A percentile compares a stretch with the other conserved stretches of the same genome.
Conservation (phyloP, 257 asterid genomes). For the Solanum chiquidenum region DNA sequence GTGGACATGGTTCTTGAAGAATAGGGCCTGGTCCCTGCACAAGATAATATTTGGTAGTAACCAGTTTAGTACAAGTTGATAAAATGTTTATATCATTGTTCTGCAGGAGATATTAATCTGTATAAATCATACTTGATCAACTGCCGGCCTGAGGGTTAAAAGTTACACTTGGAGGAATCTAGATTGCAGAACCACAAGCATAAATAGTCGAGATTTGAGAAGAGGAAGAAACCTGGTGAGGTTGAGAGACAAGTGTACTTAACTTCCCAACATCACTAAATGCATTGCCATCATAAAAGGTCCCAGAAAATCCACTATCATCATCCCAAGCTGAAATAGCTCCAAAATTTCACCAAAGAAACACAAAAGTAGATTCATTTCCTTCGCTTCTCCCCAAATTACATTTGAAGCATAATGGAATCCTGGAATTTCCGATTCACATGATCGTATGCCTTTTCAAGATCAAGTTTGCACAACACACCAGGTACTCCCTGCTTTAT, state of each 20-base stretch:
- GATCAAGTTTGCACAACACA: not conserved
- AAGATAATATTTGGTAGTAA: not conserved
- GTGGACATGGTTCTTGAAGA: not conserved
- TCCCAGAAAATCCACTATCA: conserved; percentile 45
- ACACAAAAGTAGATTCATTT: not conserved
- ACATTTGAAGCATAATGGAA: not conserved
- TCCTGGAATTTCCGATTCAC: not conserved
- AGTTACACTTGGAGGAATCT: not conserved
- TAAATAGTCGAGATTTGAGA: not conserved
- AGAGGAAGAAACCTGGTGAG: conserved; percentile 66
- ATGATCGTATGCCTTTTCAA: not conserved
- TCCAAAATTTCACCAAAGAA: conserved; percentile 15
- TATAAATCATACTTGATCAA: not conserved
- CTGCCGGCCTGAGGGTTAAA: not conserved
- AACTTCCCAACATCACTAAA: conserved; percentile 50
- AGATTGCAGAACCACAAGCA: not conserved
- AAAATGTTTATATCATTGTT: not conserved
- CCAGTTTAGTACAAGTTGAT: not conserved
- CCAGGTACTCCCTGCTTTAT: not conserved
- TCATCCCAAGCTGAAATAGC: conserved; percentile 58
- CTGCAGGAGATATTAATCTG: not conserved
- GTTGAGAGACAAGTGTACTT: conserved; percentile 70
- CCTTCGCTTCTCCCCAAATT: not conserved
- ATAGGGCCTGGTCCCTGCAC: not conserved
- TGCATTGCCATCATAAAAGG: conserved; percentile 39